phyloP scores from a whole-genome alignment of 2,329 filamentous ascomycete genomes.

The Nannizziopsis barbatae region DNA sequence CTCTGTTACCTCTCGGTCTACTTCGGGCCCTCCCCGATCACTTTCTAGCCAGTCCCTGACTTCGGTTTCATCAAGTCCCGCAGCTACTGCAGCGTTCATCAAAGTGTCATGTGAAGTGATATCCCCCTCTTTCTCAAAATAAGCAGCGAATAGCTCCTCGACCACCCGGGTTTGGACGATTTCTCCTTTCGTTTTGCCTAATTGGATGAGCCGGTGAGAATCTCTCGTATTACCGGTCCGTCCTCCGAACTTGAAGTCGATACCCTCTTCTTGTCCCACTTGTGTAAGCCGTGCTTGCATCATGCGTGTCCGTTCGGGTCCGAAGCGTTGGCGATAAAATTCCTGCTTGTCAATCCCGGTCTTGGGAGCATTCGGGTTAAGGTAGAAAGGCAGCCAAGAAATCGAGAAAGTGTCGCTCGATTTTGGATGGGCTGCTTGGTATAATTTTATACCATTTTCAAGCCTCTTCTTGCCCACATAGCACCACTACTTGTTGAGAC shows the following conservation, averaged over 20 bases:
- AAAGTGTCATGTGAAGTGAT: constrained; percentile 49
- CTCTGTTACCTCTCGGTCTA: constrained; percentile 46
- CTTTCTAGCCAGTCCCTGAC: constrained; percentile 45
- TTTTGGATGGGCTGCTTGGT: constrained; percentile 50
- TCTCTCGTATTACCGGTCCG: constrained; percentile 66
- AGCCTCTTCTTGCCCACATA: constrained; percentile 71
- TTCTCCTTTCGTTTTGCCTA: constrained; percentile 48
- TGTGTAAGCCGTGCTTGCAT: constrained; percentile 48
- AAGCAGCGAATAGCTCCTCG: constrained; percentile 52
- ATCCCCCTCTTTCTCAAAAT: constrained; percentile 55
- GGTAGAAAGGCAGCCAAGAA: constrained; percentile 69
- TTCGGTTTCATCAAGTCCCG: constrained; percentile 39
- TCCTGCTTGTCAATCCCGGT: constrained; percentile 43
- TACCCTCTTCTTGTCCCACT: constrained; percentile 54
- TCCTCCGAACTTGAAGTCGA: constrained; percentile 61
- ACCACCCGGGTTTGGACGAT: constrained; percentile 49
- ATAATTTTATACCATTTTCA: constrained; percentile 56
- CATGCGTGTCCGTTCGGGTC: constrained; percentile 47
- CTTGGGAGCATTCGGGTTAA: constrained; percentile 54
- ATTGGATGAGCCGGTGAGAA: constrained; percentile 64
- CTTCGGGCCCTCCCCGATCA: constrained; percentile 46
- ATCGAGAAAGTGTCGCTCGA: constrained; percentile 57
- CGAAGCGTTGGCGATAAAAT: constrained; percentile 54
- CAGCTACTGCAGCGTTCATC: constrained; percentile 37
- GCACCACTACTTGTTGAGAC: constrained; percentile 41